Evolutionary conservation across 73 alveolate species (phyloP).

Genomic region (Paramecium sonneborni): DNA sequence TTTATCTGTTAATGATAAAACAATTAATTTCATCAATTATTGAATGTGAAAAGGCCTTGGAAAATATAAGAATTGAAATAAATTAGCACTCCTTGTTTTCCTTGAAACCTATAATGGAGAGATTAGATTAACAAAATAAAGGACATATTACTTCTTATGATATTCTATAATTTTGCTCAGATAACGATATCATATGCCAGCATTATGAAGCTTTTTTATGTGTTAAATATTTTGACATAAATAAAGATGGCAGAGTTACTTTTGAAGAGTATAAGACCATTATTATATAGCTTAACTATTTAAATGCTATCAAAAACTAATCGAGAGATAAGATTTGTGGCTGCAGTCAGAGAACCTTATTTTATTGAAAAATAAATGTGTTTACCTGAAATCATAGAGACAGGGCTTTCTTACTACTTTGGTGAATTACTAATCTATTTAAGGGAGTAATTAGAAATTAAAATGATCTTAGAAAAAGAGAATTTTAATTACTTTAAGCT

Average conservation of each 20-base stretch:
- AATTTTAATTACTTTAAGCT: background rate
- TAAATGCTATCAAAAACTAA: slow-evolving; percentile 29
- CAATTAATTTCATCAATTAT: background rate
- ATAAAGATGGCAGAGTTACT: slow-evolving; percentile 48
- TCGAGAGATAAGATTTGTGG: background rate
- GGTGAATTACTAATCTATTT: background rate
- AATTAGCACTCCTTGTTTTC: slow-evolving; percentile 20
- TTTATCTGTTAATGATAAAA: slow-evolving; percentile 28
- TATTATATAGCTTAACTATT: background rate
- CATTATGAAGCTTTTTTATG: background rate
- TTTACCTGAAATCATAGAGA: slow-evolving; percentile 31
- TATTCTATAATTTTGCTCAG: slow-evolving; percentile 4
- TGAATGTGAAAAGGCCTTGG: slow-evolving; percentile 6
- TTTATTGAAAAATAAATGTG: slow-evolving; percentile 31
- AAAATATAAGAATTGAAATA: background rate
- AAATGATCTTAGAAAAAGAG: background rate
- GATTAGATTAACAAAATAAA: slow-evolving; percentile 4
- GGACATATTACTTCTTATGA: background rate
- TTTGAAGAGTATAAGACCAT: background rate
- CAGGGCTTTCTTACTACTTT: background rate
- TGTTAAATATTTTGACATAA: slow-evolving; percentile 10
- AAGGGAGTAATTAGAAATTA: background rate
- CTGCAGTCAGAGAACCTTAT: slow-evolving; percentile 41
- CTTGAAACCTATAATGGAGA: background rate
- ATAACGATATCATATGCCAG: background rate